Conservation (phyloP, 2,329 filamentous ascomycete genomes). For the Colletotrichum paranaense region DNA sequence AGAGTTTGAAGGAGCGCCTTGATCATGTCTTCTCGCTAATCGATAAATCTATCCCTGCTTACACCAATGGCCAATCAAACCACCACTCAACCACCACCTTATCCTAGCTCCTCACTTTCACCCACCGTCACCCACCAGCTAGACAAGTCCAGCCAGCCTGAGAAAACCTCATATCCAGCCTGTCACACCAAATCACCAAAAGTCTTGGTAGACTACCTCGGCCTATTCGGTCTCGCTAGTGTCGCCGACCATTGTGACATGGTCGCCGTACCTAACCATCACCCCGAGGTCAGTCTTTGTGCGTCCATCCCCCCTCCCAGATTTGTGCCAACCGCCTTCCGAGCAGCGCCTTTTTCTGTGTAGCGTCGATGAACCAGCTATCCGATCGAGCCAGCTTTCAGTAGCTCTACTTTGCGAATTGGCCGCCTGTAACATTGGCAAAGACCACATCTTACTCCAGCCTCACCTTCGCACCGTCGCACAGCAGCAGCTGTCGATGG, state of each 20-base stretch:
- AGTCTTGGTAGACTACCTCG: neutral
- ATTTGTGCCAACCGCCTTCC: neutral
- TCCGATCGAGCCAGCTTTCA: neutral
- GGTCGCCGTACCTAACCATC: neutral
- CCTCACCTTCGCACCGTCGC: neutral
- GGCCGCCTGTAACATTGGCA: neutral
- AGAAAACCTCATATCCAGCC: neutral
- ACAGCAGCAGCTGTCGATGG: neutral
- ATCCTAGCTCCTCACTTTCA: too few species aligned
- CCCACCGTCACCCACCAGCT: neutral
- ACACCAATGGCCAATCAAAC: neutral
- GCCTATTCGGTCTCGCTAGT: neutral
- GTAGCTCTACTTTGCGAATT: neutral
- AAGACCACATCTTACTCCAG: neutral
- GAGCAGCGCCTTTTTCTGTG: neutral
- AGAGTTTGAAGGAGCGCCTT: neutral
- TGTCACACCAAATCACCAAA: neutral
- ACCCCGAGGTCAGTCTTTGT: constrained; percentile 13
- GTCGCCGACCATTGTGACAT: constrained; percentile 1
- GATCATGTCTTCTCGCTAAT: constrained; percentile 23
- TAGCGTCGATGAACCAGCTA: neutral
- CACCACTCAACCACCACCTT: too few species aligned
- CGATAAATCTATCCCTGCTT: neutral
- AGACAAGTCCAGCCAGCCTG: neutral
- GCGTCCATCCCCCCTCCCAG: neutral